Percentiles rank a stretch among this genome's conserved stretches.
phyloP scores from a whole-genome alignment of 164 flowering plant species.

The Stephania cephalantha region DNA sequence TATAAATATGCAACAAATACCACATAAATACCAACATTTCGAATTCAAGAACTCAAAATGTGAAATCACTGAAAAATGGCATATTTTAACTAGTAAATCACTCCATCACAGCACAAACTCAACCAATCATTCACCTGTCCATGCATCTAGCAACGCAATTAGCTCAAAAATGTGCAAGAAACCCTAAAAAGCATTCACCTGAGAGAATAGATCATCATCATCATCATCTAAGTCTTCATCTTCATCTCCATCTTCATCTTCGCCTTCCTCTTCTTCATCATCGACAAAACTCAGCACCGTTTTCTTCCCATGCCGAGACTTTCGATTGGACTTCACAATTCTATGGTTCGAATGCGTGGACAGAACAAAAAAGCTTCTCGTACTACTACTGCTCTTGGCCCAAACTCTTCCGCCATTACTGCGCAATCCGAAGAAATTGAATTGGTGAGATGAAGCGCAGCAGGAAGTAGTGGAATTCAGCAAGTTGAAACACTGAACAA shows the following conservation, averaged over 20 bases:
- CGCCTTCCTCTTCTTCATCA: conserved; percentile 37
- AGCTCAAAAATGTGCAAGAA: neutral
- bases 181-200: conserved; percentile 29
- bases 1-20: too few relatives aligned
- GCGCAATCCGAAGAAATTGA: conserved; percentile 2
- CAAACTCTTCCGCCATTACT: neutral
- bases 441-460: neutral
- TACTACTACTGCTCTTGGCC: conserved; percentile 12
- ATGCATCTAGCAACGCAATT: neutral
- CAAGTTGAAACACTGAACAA: conserved; percentile 12
- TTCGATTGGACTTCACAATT: conserved; percentile 60
- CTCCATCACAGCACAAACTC: too few relatives aligned
- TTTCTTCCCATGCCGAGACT: conserved; percentile 42
- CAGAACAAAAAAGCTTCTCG: conserved; percentile 26
- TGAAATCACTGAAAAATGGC: neutral
- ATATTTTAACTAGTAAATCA: too few relatives aligned
- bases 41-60: neutral
- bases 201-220: conserved; percentile 28
- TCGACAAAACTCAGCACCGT: conserved; percentile 38
- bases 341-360: conserved; percentile 69
- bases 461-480: conserved; percentile 13
- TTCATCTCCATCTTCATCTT: conserved; percentile 30
- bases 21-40: too few relatives aligned
- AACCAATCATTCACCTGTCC: too few relatives aligned
- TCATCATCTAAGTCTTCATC: conserved; percentile 10